Evolutionary conservation across 2,329 filamentous ascomycete genomes (phyloP).

Genomic region (Fusarium buharicum): DNA sequence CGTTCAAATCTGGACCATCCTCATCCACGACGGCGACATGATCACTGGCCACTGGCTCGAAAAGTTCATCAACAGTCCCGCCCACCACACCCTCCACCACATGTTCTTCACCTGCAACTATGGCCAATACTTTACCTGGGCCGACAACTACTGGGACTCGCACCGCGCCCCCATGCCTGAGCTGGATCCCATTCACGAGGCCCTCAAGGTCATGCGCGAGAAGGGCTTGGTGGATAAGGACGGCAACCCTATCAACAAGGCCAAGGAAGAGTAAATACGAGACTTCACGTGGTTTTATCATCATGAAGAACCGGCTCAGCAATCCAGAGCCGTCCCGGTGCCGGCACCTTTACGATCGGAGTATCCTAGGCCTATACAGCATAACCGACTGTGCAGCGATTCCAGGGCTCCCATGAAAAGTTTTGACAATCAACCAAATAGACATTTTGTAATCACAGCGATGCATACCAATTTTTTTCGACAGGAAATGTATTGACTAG

Average conservation of each 20-base stretch:
- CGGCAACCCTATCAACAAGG: conserved; percentile 52
- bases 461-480: conserved; percentile 26
- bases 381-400: conserved; percentile 14
- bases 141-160: conserved; percentile 57
- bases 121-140: conserved; percentile 61
- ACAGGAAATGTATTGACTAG: conserved; percentile 46
- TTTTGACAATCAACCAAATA: conserved; percentile 25
- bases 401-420: conserved; percentile 30
- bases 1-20: conserved; percentile 61
- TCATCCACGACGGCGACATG: conserved; percentile 62
- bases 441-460: conserved; percentile 39
- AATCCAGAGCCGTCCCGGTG: conserved; percentile 27
- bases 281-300: conserved; percentile 2
- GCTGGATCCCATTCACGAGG: conserved; percentile 58
- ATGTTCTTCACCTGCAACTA: conserved; percentile 63
- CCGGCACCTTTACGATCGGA: conserved; percentile 33
- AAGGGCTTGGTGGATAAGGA: conserved; percentile 58
- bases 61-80: conserved; percentile 60
- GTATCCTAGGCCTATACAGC: conserved; percentile 16
- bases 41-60: conserved; percentile 59
- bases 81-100: conserved; percentile 61
- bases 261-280: conserved; percentile 44
- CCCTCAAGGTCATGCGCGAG: conserved; percentile 56
- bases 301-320: neutral
- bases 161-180: conserved; percentile 56